Evolutionary conservation across 495 filamentous ascomycete species (phyloP), one percentile per base, ranked within the genome.

Genomic region (Chaetomidium leptoderma): DNA sequence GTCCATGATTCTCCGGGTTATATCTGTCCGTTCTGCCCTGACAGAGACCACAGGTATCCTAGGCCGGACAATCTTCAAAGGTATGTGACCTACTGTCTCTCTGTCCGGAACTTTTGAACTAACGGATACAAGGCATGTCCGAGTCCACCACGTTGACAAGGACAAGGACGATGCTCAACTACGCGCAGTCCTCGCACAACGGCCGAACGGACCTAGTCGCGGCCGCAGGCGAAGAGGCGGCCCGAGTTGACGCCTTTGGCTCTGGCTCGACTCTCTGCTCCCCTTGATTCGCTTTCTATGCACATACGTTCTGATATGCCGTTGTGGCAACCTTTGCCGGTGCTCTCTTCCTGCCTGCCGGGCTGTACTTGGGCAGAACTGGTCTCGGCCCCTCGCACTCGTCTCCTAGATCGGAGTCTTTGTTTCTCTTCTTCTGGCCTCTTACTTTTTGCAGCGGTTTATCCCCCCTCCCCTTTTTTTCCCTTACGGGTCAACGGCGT

Each of bases 1-100:
- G 93, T 98, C 2, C 93, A 98, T 65, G 86, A 91, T 56, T 96
- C 91, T 8, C 93, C 93, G 11, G 93, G 95, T 60, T 98, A 98
- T 70, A 86, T 97, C 33, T 98, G 95, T 72, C 93, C 93, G 2
- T 97, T 97, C 69, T 98, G 93, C 70, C 88, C 90, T 3, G 92
- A 97, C 70, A 80, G 90, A 61, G 92, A 97, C 73, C 95, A 97
- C 70, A 92, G 90, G 69, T 98, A 98, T 70, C 93, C 95, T 19
- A 81, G 95, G 63, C 95, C 95, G 24, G 95, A 97, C 71, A 97
- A 98, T 81, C 78, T 98, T 30, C 95, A 97, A 79, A 85, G 95
- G 93, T 96, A 74, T 10, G 3, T 21, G 1, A 19, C 14, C 13
- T 6, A 4, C 53, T 13, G 23, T 0, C 33, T 39, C 43, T 32